Percentiles rank a stretch among this genome's conserved stretches.
Evolutionary conservation across 352 stramenopile genomes (phyloP).

Genomic region (Aphanomyces invadans): DNA sequence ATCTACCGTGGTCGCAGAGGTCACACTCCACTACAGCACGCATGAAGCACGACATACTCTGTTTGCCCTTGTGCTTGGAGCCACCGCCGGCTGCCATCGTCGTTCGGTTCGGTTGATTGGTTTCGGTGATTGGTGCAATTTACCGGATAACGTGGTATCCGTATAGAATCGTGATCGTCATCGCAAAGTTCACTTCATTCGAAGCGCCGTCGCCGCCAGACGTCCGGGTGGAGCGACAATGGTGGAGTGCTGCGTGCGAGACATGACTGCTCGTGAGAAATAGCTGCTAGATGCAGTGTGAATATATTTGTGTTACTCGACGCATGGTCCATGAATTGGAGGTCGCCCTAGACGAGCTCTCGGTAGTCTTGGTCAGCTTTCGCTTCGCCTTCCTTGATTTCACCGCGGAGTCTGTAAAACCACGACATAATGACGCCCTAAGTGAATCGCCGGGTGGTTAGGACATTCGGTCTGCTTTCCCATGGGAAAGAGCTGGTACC

Average conservation of each 20-base stretch:
- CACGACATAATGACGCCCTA: slow-evolving; percentile 2
- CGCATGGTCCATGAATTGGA: too few relatives aligned
- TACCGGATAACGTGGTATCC: background rate
- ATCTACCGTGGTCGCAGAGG: slow-evolving; percentile 10
- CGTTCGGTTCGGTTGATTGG: background rate
- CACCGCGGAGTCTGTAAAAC: background rate
- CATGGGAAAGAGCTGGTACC: too few relatives aligned
- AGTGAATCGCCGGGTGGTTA: too few relatives aligned
- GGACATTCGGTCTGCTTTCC: too few relatives aligned
- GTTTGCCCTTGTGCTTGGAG: slow-evolving; percentile 10
- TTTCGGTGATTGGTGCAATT: background rate
- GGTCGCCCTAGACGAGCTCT: slow-evolving; percentile 19
- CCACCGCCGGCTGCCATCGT: background rate
- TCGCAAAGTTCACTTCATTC: background rate
- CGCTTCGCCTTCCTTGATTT: background rate
- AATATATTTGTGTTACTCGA: background rate
- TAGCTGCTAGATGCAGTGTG: too few relatives aligned
- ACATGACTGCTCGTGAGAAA: too few relatives aligned
- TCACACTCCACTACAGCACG: too few relatives aligned
- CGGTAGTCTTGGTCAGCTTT: slow-evolving; percentile 6
- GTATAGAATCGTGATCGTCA: background rate
- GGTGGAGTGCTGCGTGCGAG: too few relatives aligned
- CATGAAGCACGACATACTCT: slow-evolving; percentile 3
- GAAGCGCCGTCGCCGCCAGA: too few relatives aligned
- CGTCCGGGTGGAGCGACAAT: too few relatives aligned